These are phyloP conservation scores for Cyclotella baltica DNA, from an alignment of 108 stramenopile genomes.

Conservation along the genomic window DNA sequence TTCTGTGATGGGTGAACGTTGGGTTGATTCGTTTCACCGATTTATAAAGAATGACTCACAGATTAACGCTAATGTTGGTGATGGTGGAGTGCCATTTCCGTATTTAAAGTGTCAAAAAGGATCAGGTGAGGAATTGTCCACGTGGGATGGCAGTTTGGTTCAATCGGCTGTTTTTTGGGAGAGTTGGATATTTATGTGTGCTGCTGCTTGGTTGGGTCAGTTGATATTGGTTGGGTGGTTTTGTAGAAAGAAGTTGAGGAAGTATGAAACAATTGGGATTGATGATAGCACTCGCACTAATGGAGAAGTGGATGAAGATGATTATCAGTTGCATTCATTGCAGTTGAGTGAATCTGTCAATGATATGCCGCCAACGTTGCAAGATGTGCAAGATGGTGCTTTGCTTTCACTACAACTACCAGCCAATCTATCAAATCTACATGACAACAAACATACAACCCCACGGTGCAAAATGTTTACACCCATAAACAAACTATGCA, in stretches of 20 bases:
- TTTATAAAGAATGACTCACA: neutral
- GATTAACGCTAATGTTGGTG: neutral
- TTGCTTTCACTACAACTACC: too few relatives aligned
- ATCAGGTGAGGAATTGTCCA: slow-evolving; percentile 43
- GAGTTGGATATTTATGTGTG: slow-evolving; percentile 28
- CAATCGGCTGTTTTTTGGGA: slow-evolving; percentile 48
- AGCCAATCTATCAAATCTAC: too few relatives aligned
- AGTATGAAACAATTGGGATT: slow-evolving; percentile 18
- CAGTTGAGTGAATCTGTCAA: slow-evolving; percentile 14
- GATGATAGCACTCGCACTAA: neutral
- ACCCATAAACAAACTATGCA: slow-evolving; percentile 19
- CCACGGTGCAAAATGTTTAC: slow-evolving; percentile 39
- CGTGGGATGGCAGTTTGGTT: slow-evolving; percentile 34
- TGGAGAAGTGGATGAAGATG: slow-evolving; percentile 2
- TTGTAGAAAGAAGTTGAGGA: slow-evolving; percentile 6
- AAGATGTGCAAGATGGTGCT: too few relatives aligned
- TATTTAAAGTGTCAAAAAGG: slow-evolving; percentile 49
- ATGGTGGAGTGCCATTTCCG: slow-evolving; percentile 27
- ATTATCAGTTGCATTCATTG: slow-evolving; percentile 8
- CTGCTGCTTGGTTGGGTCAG: slow-evolving; percentile 19
- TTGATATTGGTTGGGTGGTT: slow-evolving; percentile 4
- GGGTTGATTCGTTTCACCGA: slow-evolving; percentile 40
- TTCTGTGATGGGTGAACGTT: slow-evolving; percentile 26
- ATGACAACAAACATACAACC: slow-evolving; percentile 2
- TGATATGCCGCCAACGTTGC: slow-evolving; percentile 1